Conservation (phyloP, 2,329 filamentous ascomycete species). For the Xylogone sp. region DNA sequence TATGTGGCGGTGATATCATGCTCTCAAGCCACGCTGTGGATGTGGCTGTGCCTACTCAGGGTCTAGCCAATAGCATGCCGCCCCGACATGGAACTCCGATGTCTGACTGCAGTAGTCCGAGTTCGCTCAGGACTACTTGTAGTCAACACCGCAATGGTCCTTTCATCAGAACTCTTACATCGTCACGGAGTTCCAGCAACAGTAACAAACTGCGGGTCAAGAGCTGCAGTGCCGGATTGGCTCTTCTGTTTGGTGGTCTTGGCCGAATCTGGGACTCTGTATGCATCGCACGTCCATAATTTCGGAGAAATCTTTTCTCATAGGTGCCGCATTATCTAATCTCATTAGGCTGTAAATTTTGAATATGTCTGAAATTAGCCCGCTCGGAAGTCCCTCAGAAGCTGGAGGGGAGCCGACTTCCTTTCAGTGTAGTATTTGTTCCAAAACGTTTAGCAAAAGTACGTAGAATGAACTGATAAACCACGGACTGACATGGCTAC, state of each 20-base stretch:
- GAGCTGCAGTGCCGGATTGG: too few relatives aligned
- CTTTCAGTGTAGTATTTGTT: constrained; percentile 2
- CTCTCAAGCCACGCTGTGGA: too few relatives aligned
- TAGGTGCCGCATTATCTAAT: background rate
- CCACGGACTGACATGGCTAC: background rate
- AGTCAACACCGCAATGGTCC: background rate
- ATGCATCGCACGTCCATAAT: too few relatives aligned
- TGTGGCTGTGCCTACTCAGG: too few relatives aligned
- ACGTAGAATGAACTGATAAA: background rate
- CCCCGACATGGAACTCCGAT: background rate
- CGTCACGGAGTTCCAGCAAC: background rate
- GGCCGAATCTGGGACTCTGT: too few relatives aligned
- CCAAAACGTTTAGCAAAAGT: constrained; percentile 2
- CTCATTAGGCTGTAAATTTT: background rate
- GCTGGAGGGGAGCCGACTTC: background rate
- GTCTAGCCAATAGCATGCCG: too few relatives aligned
- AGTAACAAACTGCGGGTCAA: too few relatives aligned
- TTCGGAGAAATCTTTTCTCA: too few relatives aligned
- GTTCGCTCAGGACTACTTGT: background rate
- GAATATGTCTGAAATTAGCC: background rate
- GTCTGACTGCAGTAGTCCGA: background rate
- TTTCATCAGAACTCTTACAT: background rate
- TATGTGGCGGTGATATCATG: too few relatives aligned
- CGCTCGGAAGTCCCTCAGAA: background rate
- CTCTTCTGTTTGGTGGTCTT: too few relatives aligned